These are phyloP conservation scores for Mycena epipterygia DNA, from an alignment of 768 basidiomycete genomes.

Conservation along the genomic window DNA sequence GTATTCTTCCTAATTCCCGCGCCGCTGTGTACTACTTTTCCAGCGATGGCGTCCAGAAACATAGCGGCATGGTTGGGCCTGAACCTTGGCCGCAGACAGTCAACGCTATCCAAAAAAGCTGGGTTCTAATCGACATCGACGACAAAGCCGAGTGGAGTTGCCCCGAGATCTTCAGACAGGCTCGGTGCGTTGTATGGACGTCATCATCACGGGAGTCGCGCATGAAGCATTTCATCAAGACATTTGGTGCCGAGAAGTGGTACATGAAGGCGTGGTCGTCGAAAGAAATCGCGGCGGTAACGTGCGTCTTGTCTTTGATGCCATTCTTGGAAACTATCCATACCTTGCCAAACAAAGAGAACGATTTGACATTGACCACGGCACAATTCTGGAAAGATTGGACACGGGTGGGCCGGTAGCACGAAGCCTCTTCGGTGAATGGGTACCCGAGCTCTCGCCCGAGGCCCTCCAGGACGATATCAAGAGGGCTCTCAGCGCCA, in stretches of 20 bases:
- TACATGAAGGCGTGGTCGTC: conserved; percentile 13
- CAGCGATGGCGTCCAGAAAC: background rate
- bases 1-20: background rate
- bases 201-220: background rate
- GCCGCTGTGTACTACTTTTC: too few species aligned
- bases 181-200: background rate
- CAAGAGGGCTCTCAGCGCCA: background rate
- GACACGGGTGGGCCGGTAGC: background rate
- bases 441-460: background rate
- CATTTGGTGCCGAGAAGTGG: background rate
- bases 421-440: background rate
- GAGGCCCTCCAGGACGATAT: background rate
- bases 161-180: background rate
- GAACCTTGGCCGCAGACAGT: background rate
- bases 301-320: background rate
- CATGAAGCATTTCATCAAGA: background rate
- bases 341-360: background rate
- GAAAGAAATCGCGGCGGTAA: conserved; percentile 5
- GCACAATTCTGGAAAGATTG: background rate
- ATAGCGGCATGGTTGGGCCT: background rate
- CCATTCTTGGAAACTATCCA: background rate
- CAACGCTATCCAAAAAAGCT: background rate
- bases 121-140: conserved; percentile 1
- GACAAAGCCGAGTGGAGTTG: background rate
- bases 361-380: background rate